phyloP scores from a whole-genome alignment of 768 basidiomycete species.

The Cyathus striatus region DNA sequence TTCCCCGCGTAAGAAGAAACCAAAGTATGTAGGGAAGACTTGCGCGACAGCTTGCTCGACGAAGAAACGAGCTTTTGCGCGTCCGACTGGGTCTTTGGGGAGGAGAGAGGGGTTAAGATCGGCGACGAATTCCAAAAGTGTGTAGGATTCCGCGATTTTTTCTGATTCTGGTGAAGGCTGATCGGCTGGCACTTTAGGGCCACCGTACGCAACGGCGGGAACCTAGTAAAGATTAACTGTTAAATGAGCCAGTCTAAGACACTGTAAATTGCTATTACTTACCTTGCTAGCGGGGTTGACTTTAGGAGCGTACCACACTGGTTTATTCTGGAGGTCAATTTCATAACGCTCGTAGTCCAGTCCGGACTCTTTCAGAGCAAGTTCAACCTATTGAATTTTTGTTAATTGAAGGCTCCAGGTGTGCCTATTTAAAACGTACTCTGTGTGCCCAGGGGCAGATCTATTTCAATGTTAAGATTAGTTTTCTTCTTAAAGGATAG shows the following conservation, averaged over 20 bases:
- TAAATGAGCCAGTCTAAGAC: background rate
- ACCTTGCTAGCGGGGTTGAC: constrained; percentile 70
- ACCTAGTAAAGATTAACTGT: constrained; percentile 27
- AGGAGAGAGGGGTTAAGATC: constrained; percentile 54
- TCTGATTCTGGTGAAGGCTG: constrained; percentile 53
- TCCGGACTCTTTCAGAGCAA: constrained; percentile 57
- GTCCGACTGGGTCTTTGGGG: constrained; percentile 48
- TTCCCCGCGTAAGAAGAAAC: constrained; percentile 31
- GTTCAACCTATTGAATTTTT: constrained; percentile 34
- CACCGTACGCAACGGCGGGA: constrained; percentile 58
- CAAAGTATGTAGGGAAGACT: constrained; percentile 32
- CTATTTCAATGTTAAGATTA: constrained; percentile 18
- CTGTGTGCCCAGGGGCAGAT: constrained; percentile 58
- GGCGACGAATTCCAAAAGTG: constrained; percentile 63
- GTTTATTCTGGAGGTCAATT: constrained; percentile 61
- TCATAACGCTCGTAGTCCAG: constrained; percentile 45
- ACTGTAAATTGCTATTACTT: constrained; percentile 8
- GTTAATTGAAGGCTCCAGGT: no score
- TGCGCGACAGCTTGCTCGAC: constrained; percentile 48
- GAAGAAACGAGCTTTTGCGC: constrained; percentile 61
- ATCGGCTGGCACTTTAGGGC: constrained; percentile 48
- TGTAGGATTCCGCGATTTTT: constrained; percentile 61
- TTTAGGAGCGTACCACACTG: constrained; percentile 61
- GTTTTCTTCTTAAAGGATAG: constrained; percentile 4
- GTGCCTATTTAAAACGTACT: constrained; percentile 21